Conservation (phyloP, 108 stramenopile species). For the Epithemia pelagica region DNA sequence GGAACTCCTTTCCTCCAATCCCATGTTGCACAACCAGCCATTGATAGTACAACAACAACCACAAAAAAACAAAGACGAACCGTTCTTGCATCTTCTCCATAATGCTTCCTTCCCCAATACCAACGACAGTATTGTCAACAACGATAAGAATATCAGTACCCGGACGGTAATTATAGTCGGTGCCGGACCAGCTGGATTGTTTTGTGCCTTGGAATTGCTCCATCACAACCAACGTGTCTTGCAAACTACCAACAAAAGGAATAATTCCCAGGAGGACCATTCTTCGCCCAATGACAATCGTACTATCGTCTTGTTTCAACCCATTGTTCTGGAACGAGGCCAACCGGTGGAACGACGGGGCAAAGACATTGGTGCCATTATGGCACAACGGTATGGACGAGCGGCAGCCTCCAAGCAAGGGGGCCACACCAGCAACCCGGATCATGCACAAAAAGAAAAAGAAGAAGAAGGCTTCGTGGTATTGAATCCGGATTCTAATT, state of each 20-base stretch:
- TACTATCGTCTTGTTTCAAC: constrained; percentile 15
- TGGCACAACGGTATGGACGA: constrained; percentile 40
- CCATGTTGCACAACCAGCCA: background rate
- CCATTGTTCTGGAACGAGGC: constrained; percentile 85
- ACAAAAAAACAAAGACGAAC: too few relatives aligned
- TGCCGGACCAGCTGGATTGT: constrained; percentile 85
- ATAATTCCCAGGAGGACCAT: background rate
- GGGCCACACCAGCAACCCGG: background rate
- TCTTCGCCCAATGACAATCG: background rate
- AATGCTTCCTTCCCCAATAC: too few relatives aligned
- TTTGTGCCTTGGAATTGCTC: constrained; percentile 81
- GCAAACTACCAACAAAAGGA: too few relatives aligned
- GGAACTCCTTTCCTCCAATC: constrained; percentile 12
- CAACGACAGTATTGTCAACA: too few relatives aligned
- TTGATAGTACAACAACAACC: background rate
- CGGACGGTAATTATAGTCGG: constrained; percentile 65
- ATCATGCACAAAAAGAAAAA: background rate
- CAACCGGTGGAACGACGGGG: constrained; percentile 89
- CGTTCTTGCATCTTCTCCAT: too few relatives aligned
- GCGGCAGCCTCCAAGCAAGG: background rate
- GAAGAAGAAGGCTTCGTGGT: background rate
- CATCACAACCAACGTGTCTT: too few relatives aligned
- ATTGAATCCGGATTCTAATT: constrained; percentile 70
- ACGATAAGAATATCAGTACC: background rate
- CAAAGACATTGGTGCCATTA: constrained; percentile 84